Evolutionary conservation across 768 basidiomycete species (phyloP).

Genomic region (Pholiota microspora): DNA sequence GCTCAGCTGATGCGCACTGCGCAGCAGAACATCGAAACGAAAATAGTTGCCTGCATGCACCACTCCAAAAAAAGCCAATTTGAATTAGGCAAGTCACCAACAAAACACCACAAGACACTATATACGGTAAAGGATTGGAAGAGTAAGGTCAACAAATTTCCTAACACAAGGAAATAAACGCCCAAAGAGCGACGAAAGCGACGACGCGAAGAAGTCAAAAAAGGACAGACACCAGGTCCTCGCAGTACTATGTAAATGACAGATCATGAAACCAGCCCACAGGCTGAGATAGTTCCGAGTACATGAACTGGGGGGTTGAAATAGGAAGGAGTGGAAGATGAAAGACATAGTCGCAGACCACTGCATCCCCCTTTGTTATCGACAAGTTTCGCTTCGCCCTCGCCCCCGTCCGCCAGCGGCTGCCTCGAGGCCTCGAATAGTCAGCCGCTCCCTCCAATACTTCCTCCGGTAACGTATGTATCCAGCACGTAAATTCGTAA

Average conservation of each 20-base stretch:
- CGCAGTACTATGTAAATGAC: no score
- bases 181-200: not conserved
- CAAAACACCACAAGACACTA: no score
- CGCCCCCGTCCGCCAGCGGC: not conserved
- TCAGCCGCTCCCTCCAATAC: not conserved
- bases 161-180: not conserved
- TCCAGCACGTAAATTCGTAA: not conserved
- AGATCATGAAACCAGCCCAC: not conserved
- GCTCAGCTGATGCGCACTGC: no score
- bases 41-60: no score
- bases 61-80: no score
- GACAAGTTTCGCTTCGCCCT: not conserved
- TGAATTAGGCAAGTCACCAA: not conserved
- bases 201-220: not conserved
- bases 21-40: no score
- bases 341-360: not conserved
- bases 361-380: not conserved
- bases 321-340: not conserved
- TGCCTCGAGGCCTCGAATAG: not conserved
- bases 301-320: not conserved
- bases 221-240: not conserved
- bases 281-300: not conserved
- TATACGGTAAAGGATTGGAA: not conserved
- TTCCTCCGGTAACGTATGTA: not conserved
- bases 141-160: not conserved